Percentiles rank a stretch among this genome's conserved stretches.
These are phyloP conservation scores for Xerophyta viscosa DNA, from an alignment of 106 monocot species.

Conservation along the genomic window DNA sequence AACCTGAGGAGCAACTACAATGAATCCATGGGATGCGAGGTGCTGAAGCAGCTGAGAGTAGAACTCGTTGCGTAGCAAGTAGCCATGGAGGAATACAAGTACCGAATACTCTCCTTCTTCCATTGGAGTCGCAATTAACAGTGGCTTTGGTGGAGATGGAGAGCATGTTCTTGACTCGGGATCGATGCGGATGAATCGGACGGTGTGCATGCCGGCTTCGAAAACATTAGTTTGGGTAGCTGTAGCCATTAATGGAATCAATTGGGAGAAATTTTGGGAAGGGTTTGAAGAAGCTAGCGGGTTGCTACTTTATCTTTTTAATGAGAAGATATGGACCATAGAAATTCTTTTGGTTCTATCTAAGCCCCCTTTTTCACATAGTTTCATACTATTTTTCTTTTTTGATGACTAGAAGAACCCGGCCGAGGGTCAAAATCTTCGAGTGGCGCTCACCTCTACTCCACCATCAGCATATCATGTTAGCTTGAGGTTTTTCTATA, in stretches of 20 bases:
- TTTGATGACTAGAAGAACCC: no score
- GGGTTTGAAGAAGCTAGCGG: no score
- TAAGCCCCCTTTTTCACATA: no score
- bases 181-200: conserved; percentile 26
- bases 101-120: conserved; percentile 67
- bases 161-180: background rate
- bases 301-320: no score
- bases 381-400: no score
- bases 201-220: conserved; percentile 26
- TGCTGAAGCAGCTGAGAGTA: conserved; percentile 77
- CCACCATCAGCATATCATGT: no score
- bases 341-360: no score
- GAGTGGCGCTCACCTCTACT: no score
- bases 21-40: conserved; percentile 82
- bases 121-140: conserved; percentile 48
- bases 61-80: conserved; percentile 67
- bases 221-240: conserved; percentile 26
- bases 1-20: conserved; percentile 81
- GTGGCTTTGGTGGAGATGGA: conserved; percentile 46
- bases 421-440: no score
- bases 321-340: no score
- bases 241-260: background rate
- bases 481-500: no score
- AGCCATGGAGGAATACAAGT: conserved; percentile 75
- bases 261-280: no score